A percentile compares a stretch with the other conserved stretches of the same genome.
Evolutionary conservation across 305 asterid genomes (phyloP).

Genomic region (Euphrasia arctica): DNA sequence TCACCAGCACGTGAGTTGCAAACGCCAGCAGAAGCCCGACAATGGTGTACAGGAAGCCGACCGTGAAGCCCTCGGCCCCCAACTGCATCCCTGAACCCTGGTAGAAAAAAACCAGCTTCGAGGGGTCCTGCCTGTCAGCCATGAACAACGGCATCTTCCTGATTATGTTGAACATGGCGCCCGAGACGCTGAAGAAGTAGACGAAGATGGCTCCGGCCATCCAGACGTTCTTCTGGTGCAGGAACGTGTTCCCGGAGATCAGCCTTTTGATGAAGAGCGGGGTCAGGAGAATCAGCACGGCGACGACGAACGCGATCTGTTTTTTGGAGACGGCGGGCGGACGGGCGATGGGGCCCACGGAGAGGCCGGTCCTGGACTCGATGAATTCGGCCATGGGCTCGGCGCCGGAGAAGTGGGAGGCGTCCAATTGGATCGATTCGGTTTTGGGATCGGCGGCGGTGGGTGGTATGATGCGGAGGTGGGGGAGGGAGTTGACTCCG

Average conservation of each 20-base stretch:
- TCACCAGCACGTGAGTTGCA: slow-evolving; percentile 56
- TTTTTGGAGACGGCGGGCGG: slow-evolving; percentile 63
- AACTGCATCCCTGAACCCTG: slow-evolving; percentile 91
- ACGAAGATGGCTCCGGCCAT: slow-evolving; percentile 76
- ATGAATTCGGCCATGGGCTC: slow-evolving; percentile 83
- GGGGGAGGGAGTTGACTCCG: slow-evolving; percentile 69
- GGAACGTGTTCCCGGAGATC: slow-evolving; percentile 52
- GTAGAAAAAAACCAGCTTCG: slow-evolving; percentile 63
- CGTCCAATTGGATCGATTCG: slow-evolving; percentile 68
- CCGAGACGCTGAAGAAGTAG: slow-evolving; percentile 91
- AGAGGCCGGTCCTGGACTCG: slow-evolving; percentile 41
- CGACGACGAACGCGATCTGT: slow-evolving; percentile 44
- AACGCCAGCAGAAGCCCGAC: slow-evolving; percentile 81
- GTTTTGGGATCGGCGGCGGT: slow-evolving; percentile 48
- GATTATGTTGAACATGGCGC: slow-evolving; percentile 83
- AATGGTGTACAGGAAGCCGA: slow-evolving; percentile 77
- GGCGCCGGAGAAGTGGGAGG: slow-evolving; percentile 63
- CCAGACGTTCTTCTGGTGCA: slow-evolving; percentile 70
- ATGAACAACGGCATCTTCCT: slow-evolving; percentile 87
- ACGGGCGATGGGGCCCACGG: slow-evolving; percentile 56
- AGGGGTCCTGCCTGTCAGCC: slow-evolving; percentile 67
- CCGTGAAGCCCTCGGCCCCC: slow-evolving; percentile 82
- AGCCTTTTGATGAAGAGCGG: slow-evolving; percentile 62
- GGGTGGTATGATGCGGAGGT: slow-evolving; percentile 64
- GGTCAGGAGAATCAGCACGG: slow-evolving; percentile 39